These are phyloP conservation scores for Mycothermus thermophilus DNA, from an alignment of 495 filamentous ascomycete species.

Conservation along the genomic window DNA sequence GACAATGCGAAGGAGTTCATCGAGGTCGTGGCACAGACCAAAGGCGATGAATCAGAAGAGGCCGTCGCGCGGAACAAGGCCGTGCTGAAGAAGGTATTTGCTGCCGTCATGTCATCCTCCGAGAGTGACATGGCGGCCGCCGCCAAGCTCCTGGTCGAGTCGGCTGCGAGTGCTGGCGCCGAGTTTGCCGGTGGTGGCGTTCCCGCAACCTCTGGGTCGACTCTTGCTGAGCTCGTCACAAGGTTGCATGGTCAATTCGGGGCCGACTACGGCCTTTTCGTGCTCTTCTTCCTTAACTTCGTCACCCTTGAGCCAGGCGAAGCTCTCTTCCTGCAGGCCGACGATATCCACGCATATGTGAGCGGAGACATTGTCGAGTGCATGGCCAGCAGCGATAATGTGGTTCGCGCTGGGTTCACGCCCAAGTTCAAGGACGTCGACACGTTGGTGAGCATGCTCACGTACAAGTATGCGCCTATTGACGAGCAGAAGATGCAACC, in stretches of 20 bases:
- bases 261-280: slow-evolving; percentile 32
- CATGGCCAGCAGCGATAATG: slow-evolving; percentile 96
- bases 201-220: slow-evolving; percentile 43
- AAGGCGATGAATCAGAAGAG: slow-evolving; percentile 38
- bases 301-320: slow-evolving; percentile 62
- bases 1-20: slow-evolving; percentile 53
- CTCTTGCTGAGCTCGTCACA: slow-evolving; percentile 60
- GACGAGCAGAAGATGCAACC: slow-evolving; percentile 87
- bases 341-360: slow-evolving; percentile 94
- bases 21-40: slow-evolving; percentile 47
- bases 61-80: slow-evolving; percentile 56
- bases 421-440: slow-evolving; percentile 96
- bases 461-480: slow-evolving; percentile 87
- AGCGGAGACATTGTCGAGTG: slow-evolving; percentile 96
- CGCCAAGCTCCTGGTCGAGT: slow-evolving; percentile 50
- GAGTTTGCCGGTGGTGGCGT: slow-evolving; percentile 53
- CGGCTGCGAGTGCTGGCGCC: slow-evolving; percentile 48
- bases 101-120: slow-evolving; percentile 62
- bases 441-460: slow-evolving; percentile 83
- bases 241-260: slow-evolving; percentile 51
- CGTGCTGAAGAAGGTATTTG: slow-evolving; percentile 60
- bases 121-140: slow-evolving; percentile 49
- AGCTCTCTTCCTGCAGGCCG: slow-evolving; percentile 88
- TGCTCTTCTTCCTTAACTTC: slow-evolving; percentile 34
- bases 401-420: slow-evolving; percentile 92